A percentile compares a stretch with the other conserved stretches of the same genome.
These are phyloP conservation scores for Salix brachista DNA, from an alignment of 345 rosid species.

Conservation along the genomic window DNA sequence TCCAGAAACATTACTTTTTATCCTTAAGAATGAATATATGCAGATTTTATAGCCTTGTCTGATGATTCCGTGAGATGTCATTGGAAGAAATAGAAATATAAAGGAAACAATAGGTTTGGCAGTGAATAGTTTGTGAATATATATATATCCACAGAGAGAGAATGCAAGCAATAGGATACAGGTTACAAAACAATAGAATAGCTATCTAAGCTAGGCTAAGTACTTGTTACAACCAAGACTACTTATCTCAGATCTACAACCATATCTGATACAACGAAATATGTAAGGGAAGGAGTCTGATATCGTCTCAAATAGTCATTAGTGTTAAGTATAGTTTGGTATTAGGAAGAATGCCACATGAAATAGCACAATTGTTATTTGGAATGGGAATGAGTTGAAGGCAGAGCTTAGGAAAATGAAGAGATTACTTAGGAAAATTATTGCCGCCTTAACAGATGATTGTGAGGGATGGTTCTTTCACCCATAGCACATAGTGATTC, in stretches of 20 bases:
- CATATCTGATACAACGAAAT: too few species aligned
- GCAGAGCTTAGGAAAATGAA: background rate
- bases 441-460: background rate
- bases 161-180: too few species aligned
- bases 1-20: background rate
- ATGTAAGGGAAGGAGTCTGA: too few species aligned
- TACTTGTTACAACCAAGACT: too few species aligned
- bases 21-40: background rate
- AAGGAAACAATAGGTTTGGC: too few species aligned
- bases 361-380: background rate
- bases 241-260: too few species aligned
- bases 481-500: background rate
- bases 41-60: background rate
- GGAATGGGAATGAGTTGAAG: background rate
- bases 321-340: background rate
- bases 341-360: background rate
- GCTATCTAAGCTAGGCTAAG: too few species aligned
- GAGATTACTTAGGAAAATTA: background rate
- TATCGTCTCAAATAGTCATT: background rate
- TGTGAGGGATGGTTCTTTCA: background rate
- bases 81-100: too few species aligned
- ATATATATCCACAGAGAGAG: too few species aligned
- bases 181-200: too few species aligned
- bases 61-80: background rate
- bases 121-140: too few species aligned